phyloP scores from a whole-genome alignment of 495 filamentous ascomycete species.

The Hypomontagnella monticulosa region DNA sequence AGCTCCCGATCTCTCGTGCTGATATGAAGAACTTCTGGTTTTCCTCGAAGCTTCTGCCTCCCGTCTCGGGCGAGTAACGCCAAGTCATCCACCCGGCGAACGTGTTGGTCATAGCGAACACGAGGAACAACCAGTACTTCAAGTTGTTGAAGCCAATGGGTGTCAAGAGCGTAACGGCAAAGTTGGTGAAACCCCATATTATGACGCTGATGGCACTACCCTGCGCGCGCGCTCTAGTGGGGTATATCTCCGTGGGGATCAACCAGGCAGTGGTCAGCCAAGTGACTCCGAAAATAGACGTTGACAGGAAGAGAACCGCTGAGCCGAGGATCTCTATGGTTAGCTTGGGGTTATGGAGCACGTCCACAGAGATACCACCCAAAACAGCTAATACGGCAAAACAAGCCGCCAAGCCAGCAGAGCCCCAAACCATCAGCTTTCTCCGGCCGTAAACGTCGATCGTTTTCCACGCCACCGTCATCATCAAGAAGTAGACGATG shows the following conservation, averaged over 20 bases:
- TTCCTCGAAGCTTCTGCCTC: slow-evolving; percentile 64
- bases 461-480: slow-evolving; percentile 62
- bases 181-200: slow-evolving; percentile 67
- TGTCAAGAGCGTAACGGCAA: slow-evolving; percentile 63
- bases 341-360: slow-evolving; percentile 48
- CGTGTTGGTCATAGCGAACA: slow-evolving; percentile 62
- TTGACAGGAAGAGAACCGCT: slow-evolving; percentile 59
- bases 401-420: slow-evolving; percentile 53
- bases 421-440: slow-evolving; percentile 60
- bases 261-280: slow-evolving; percentile 67
- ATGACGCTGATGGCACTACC: slow-evolving; percentile 63
- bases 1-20: slow-evolving; percentile 56
- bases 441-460: slow-evolving; percentile 64
- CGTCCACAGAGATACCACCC: slow-evolving; percentile 42
- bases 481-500: slow-evolving; percentile 63
- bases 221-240: slow-evolving; percentile 62
- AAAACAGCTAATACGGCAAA: slow-evolving; percentile 59
- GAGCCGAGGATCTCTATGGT: slow-evolving; percentile 57
- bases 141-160: slow-evolving; percentile 67
- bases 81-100: slow-evolving; percentile 64
- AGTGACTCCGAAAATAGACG: slow-evolving; percentile 65
- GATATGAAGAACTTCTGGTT: slow-evolving; percentile 65
- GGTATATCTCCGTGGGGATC: slow-evolving; percentile 68
- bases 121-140: slow-evolving; percentile 63
- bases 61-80: slow-evolving; percentile 62